Base-by-base conservation (phyloP, 2,329 filamentous ascomycete species). In the Calonectria honghensis region DNA sequence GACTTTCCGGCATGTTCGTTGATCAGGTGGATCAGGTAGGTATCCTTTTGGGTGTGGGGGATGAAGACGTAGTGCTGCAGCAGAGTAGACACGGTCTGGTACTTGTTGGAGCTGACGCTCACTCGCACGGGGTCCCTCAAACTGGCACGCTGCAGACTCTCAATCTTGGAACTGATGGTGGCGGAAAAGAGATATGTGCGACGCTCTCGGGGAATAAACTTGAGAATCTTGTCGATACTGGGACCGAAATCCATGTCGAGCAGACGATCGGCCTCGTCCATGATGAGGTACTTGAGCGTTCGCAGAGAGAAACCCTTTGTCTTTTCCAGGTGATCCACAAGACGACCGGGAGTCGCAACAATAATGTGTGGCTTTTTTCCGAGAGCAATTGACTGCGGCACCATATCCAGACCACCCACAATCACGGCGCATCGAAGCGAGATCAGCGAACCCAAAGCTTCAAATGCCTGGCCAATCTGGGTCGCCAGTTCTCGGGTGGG, bases 351-450 rank as follows among this genome's bases (percentile, higher is more conserved):
- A 0, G 96, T 98, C 0, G 96, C 96, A 50, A 98, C 96, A 29
- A 98, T 89, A 31, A 99, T 93, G 82, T 99, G 97, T 10, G 97
- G 97, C 80, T 96, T 96, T 89, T 98, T 98, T n/a, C 94, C 95
- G 0, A 99, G 90, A 0, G 96, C 94, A 77, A 99, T 97, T 1
- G 94, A 87, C 84, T 99, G 97, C 0, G 95, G 91, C 1, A 98
- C 94, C 95, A 98, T 98, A 78, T 98, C 96, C 89, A 98, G 93
- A 54, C 97, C 97, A 80, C 97, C 97, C 1, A 98, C 95, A 54
- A 99, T 92, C 20, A 96, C 93, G 9, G 95, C 93, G 81, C 93
- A 95, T 81, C 95, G 92, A 48, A 98, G 94, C n/a, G 93, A 94
- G 79, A 99, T 98, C 35, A 96, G 89, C 13, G 94, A 93, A 6